A percentile compares a stretch with the other conserved stretches of the same genome.
Conservation (phyloP, 208 protist species). For the Leishmania guyanensis region DNA sequence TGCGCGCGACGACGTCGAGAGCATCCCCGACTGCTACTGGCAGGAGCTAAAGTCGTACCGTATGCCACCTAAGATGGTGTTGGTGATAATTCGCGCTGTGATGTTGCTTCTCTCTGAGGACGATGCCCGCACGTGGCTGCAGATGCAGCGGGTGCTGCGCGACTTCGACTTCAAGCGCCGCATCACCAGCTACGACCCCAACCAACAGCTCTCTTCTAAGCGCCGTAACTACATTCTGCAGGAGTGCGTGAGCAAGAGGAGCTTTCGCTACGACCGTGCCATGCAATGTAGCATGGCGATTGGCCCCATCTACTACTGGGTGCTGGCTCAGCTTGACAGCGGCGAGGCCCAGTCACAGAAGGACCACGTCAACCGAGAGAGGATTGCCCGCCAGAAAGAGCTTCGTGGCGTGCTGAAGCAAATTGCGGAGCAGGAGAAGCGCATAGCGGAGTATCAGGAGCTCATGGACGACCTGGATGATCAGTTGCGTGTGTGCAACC, state of each 20-base stretch:
- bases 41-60: conserved; percentile 91
- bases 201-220: conserved; percentile 70
- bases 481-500: conserved; percentile 61
- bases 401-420: conserved; percentile 72
- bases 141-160: conserved; percentile 84
- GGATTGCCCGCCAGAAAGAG: conserved; percentile 54
- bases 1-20: conserved; percentile 75
- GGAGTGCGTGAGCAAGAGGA: conserved; percentile 85
- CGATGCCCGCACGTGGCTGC: conserved; percentile 69
- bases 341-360: conserved; percentile 74
- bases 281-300: conserved; percentile 78
- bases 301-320: conserved; percentile 91
- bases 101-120: conserved; percentile 88
- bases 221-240: conserved; percentile 84
- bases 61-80: conserved; percentile 79
- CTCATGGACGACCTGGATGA: conserved; percentile 81
- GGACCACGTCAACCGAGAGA: conserved; percentile 51
- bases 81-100: conserved; percentile 78
- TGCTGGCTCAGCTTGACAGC: conserved; percentile 82
- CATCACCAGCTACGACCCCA: conserved; percentile 71
- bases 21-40: conserved; percentile 79
- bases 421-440: conserved; percentile 72
- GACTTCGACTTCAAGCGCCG: conserved; percentile 75
- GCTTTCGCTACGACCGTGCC: conserved; percentile 80
- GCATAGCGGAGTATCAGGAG: conserved; percentile 73